These are phyloP conservation scores for Cercophora scortea DNA, from an alignment of 495 filamentous ascomycete species.

Conservation along the genomic window DNA sequence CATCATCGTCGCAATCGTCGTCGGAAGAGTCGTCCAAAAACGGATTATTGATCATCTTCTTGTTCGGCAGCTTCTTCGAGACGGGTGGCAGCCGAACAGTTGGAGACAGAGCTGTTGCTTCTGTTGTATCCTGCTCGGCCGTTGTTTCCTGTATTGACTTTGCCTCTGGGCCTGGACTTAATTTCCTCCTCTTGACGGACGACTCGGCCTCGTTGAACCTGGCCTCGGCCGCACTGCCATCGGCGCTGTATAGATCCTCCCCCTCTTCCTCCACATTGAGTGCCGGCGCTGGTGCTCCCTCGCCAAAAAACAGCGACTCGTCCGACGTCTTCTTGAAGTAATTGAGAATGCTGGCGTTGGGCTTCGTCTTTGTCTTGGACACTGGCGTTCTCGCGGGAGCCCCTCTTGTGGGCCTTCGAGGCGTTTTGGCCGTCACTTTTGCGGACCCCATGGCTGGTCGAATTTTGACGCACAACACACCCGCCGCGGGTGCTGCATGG, in stretches of 20 bases:
- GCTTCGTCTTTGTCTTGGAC: conserved; percentile 19
- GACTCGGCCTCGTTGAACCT: conserved; percentile 45
- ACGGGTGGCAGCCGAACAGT: not conserved
- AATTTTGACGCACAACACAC: too few species aligned
- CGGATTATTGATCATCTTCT: conserved; percentile 14
- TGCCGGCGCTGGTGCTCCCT: not conserved
- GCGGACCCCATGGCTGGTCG: not conserved
- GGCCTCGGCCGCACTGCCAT: conserved; percentile 31
- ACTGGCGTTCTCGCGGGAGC: not conserved
- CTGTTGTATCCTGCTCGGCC: not conserved
- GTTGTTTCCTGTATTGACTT: not conserved
- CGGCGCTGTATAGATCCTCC: conserved; percentile 6
- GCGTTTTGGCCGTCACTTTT: not conserved
- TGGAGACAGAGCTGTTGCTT: not conserved
- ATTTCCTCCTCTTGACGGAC: conserved; percentile 38
- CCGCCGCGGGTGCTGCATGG: too few species aligned
- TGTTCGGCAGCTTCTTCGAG: not conserved
- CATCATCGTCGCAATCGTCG: not conserved
- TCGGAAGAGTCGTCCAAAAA: conserved; percentile 25
- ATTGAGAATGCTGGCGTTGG: conserved; percentile 68
- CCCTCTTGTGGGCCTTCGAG: not conserved
- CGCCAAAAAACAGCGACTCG: conserved; percentile 23
- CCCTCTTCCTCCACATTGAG: not conserved
- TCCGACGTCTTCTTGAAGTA: conserved; percentile 74
- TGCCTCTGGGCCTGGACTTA: conserved; percentile 4